Conservation (phyloP, 73 alveolate genomes). For the Blepharisma japonicum region DNA sequence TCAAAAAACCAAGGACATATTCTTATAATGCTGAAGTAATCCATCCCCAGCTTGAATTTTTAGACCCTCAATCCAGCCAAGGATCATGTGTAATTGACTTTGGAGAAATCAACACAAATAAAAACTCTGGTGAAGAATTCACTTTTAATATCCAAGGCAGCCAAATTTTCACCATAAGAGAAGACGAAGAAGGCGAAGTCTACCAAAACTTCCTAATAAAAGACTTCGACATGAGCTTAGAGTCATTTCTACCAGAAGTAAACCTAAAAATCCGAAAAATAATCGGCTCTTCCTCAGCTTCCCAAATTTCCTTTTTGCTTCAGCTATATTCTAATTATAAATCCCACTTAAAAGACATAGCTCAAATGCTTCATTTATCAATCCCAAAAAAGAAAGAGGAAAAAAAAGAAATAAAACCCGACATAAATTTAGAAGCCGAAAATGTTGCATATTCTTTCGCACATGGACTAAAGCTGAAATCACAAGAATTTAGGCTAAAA, state of each 20-base stretch:
- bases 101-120: neutral
- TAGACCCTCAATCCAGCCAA: neutral
- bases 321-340: too few relatives aligned
- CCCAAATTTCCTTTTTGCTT: too few relatives aligned
- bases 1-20: neutral
- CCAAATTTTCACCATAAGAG: neutral
- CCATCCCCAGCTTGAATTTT: conserved; percentile 17
- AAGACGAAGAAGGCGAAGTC: neutral
- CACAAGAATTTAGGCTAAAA: too few relatives aligned
- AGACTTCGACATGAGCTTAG: neutral
- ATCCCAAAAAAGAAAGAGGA: too few relatives aligned
- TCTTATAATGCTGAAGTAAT: neutral
- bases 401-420: too few relatives aligned
- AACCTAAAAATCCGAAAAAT: too few relatives aligned
- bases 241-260: neutral
- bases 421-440: too few relatives aligned
- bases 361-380: too few relatives aligned
- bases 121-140: neutral
- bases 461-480: too few relatives aligned
- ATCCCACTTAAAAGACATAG: too few relatives aligned
- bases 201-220: neutral
- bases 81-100: conserved; percentile 5
- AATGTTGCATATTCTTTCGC: too few relatives aligned
- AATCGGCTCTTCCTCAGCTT: too few relatives aligned
- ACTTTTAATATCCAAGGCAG: neutral